These are phyloP conservation scores for Pseudopediastrum boryanum DNA, from an alignment of 139 green algal species.

Conservation along the genomic window DNA sequence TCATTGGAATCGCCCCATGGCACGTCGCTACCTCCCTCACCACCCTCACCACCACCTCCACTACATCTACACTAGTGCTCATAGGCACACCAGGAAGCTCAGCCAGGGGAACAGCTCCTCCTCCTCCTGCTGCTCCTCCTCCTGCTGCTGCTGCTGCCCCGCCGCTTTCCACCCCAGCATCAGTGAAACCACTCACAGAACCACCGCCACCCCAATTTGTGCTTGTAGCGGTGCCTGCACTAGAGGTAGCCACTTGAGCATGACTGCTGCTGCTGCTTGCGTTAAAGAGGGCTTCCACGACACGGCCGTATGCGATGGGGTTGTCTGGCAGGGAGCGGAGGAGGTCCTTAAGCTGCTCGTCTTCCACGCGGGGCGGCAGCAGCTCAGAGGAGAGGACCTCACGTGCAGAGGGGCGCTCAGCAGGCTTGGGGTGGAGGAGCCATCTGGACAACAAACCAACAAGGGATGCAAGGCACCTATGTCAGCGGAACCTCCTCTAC, in stretches of 20 bases:
- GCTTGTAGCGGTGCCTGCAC: background rate
- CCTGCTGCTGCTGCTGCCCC: constrained; percentile 10
- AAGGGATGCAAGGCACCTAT: background rate
- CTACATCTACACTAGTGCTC: constrained; percentile 21
- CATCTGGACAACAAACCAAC: constrained; percentile 61
- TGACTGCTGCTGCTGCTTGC: constrained; percentile 28
- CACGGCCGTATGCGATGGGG: constrained; percentile 62
- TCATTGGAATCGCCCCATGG: constrained; percentile 41
- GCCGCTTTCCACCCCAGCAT: background rate
- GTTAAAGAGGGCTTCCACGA: constrained; percentile 80
- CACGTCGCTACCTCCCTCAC: constrained; percentile 47
- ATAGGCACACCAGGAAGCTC: constrained; percentile 38
- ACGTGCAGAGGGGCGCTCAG: constrained; percentile 73
- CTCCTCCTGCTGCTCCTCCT: background rate
- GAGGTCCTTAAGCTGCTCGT: constrained; percentile 88
- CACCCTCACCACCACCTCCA: constrained; percentile 50
- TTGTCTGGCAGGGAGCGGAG: constrained; percentile 82
- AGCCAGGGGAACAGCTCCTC: background rate
- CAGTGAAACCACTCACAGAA: background rate
- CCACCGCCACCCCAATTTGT: background rate
- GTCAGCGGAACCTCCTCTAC: no score
- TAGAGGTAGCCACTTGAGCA: background rate
- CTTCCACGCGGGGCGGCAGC: constrained; percentile 79
- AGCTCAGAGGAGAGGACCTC: constrained; percentile 80
- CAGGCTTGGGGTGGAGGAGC: constrained; percentile 77